Percentiles rank a stretch among this genome's conserved stretches.
Evolutionary conservation across 768 basidiomycete genomes (phyloP).

Genomic region (Leccinum obscurum): DNA sequence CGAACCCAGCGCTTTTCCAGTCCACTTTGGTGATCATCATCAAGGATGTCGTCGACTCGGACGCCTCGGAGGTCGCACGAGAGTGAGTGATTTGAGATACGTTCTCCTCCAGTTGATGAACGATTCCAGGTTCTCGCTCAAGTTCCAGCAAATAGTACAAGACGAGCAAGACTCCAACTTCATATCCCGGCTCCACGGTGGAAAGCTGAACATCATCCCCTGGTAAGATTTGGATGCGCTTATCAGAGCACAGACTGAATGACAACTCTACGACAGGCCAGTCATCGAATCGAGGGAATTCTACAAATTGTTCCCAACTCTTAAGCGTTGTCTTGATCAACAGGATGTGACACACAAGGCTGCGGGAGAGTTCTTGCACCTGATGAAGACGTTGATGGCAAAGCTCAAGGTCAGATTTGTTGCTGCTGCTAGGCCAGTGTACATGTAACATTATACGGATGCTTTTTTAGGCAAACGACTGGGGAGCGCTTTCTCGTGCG

Average conservation of each 20-base stretch:
- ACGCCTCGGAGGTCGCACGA: conserved; percentile 55
- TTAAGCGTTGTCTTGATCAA: conserved; percentile 48
- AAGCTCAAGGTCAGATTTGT: conserved; percentile 52
- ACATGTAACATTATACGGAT: too few relatives aligned
- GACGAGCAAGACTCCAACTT: conserved; percentile 62
- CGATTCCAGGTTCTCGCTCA: conserved; percentile 47
- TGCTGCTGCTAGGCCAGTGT: not conserved
- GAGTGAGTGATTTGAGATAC: conserved; percentile 42
- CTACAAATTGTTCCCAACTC: conserved; percentile 48
- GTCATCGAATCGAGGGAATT: conserved; percentile 64
- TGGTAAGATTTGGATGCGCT: conserved; percentile 36
- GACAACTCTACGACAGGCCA: conserved; percentile 30
- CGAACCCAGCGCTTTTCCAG: conserved; percentile 58
- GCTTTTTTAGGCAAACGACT: conserved; percentile 66
- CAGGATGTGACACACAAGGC: conserved; percentile 48
- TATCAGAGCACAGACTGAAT: not conserved
- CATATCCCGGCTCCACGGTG: conserved; percentile 56
- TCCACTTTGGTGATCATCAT: conserved; percentile 63
- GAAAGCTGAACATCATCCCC: conserved; percentile 55
- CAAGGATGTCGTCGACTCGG: conserved; percentile 67
- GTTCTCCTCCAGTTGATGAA: not conserved
- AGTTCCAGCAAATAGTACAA: conserved; percentile 60
- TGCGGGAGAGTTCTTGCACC: conserved; percentile 54
- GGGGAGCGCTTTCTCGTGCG: conserved; percentile 59
- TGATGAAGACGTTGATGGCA: conserved; percentile 63